Evolutionary conservation across 768 basidiomycete genomes (phyloP).

Genomic region (Calocera cornea): DNA sequence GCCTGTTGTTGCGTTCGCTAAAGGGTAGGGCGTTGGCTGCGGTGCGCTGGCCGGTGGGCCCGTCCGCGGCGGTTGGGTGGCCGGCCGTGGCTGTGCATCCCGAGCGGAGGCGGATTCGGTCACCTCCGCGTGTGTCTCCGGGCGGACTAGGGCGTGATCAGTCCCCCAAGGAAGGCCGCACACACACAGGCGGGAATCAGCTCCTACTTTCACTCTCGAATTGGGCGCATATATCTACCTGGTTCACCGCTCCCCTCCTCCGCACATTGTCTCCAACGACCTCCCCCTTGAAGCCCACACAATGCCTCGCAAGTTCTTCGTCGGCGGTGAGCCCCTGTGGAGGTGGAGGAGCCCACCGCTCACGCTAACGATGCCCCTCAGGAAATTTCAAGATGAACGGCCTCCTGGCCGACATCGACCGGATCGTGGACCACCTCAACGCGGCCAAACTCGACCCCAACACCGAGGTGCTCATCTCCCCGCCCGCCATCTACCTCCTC

Average conservation of each 20-base stretch:
- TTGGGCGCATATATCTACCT: not conserved
- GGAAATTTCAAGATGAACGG: slow-evolving; percentile 97
- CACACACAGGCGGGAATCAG: too few species aligned
- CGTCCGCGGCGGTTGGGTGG: not conserved
- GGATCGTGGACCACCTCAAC: slow-evolving; percentile 61
- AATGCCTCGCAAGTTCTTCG: slow-evolving; percentile 81
- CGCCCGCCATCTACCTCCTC: slow-evolving; percentile 79
- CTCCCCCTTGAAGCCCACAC: not conserved
- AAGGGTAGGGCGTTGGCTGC: not conserved
- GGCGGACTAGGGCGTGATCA: not conserved
- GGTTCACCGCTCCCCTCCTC: not conserved
- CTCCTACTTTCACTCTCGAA: too few species aligned
- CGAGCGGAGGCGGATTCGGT: not conserved
- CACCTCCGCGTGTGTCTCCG: not conserved
- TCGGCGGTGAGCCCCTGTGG: slow-evolving; percentile 39
- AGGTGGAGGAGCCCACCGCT: not conserved
- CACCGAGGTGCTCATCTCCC: slow-evolving; percentile 91
- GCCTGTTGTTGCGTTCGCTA: too few species aligned
- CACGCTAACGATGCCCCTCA: too few species aligned
- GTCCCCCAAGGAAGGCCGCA: too few species aligned
- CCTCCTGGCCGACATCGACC: slow-evolving; percentile 46
- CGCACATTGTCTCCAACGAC: not conserved
- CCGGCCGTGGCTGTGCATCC: too few species aligned
- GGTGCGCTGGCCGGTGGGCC: not conserved
- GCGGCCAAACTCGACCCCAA: slow-evolving; percentile 59